A percentile compares a stretch with the other conserved stretches of the same genome.
phyloP scores from a whole-genome alignment of 2,329 filamentous ascomycete genomes.

The Fusarium ambrosium region DNA sequence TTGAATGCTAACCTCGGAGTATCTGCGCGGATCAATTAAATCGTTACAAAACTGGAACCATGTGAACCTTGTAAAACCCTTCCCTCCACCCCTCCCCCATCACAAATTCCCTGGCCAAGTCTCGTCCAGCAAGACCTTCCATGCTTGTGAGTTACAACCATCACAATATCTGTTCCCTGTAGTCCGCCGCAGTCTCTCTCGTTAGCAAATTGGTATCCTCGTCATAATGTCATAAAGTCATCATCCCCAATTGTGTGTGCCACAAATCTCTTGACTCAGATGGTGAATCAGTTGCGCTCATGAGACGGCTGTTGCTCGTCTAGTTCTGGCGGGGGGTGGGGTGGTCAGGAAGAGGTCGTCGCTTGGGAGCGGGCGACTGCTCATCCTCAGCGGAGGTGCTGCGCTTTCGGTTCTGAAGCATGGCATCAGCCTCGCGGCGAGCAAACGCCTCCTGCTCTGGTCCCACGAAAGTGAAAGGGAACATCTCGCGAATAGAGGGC shows the following conservation, averaged over 20 bases:
- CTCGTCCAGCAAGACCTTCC: constrained; percentile 19
- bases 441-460: background rate
- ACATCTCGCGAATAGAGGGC: constrained; percentile 31
- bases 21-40: constrained; percentile 4
- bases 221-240: background rate
- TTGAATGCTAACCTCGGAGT: background rate
- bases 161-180: constrained; percentile 6
- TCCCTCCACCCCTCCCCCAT: background rate
- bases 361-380: constrained; percentile 15
- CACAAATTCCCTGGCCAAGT: constrained; percentile 22
- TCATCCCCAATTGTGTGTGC: background rate
- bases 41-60: constrained; percentile 17
- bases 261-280: background rate
- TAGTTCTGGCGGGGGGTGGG: background rate
- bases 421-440: background rate
- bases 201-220: background rate
- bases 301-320: background rate
- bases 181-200: constrained; percentile 9
- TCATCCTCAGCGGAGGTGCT: background rate
- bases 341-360: constrained; percentile 21
- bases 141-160: constrained; percentile 7
- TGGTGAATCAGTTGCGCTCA: background rate
- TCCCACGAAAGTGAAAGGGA: constrained; percentile 11
- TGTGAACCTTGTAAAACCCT: background rate
- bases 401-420: constrained; percentile 10